A percentile compares a stretch with the other conserved stretches of the same genome.
These are phyloP conservation scores for Cucumis sativus DNA, from an alignment of 306 rosid species.

Conservation along the genomic window DNA sequence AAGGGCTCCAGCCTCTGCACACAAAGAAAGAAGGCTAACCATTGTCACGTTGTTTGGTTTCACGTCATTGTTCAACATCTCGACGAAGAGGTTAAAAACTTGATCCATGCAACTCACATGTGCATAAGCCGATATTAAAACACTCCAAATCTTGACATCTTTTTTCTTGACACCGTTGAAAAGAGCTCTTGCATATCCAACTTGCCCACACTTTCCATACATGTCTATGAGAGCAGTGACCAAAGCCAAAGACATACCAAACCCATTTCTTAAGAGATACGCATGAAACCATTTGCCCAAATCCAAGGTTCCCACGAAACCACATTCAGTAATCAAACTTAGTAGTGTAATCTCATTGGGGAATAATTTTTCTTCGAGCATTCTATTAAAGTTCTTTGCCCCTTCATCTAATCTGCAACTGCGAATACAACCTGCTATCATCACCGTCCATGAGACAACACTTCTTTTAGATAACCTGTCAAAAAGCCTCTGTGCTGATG, in stretches of 20 bases:
- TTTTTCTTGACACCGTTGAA: slow-evolving; percentile 23
- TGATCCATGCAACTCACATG: slow-evolving; percentile 18
- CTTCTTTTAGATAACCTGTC: slow-evolving; percentile 21
- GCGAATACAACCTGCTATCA: slow-evolving; percentile 33
- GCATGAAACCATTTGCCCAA: slow-evolving; percentile 46
- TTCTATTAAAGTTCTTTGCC: slow-evolving; percentile 17
- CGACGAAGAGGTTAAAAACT: slow-evolving; percentile 27
- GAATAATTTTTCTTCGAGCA: slow-evolving; percentile 24
- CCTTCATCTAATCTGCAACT: slow-evolving; percentile 20
- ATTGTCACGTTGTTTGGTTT: slow-evolving; percentile 44
- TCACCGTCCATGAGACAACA: slow-evolving; percentile 44
- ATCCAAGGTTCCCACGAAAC: slow-evolving; percentile 22
- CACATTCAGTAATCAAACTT: slow-evolving; percentile 42
- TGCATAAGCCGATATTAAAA: slow-evolving; percentile 49
- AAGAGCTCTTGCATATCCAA: slow-evolving; percentile 28
- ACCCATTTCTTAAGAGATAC: slow-evolving; percentile 32
- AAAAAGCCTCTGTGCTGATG: slow-evolving; percentile 28
- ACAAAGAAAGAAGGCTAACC: slow-evolving; percentile 33
- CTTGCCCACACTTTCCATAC: slow-evolving; percentile 59
- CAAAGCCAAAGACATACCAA: slow-evolving; percentile 31
- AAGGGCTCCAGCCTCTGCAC: slow-evolving; percentile 51
- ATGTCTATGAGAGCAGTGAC: slow-evolving; percentile 52
- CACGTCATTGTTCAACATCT: slow-evolving; percentile 30
- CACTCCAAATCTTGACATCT: slow-evolving; percentile 50
- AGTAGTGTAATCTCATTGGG: slow-evolving; percentile 58